These are phyloP conservation scores for Marasmius sp. DNA, from an alignment of 1,284 basidiomycete species.

Conservation along the genomic window DNA sequence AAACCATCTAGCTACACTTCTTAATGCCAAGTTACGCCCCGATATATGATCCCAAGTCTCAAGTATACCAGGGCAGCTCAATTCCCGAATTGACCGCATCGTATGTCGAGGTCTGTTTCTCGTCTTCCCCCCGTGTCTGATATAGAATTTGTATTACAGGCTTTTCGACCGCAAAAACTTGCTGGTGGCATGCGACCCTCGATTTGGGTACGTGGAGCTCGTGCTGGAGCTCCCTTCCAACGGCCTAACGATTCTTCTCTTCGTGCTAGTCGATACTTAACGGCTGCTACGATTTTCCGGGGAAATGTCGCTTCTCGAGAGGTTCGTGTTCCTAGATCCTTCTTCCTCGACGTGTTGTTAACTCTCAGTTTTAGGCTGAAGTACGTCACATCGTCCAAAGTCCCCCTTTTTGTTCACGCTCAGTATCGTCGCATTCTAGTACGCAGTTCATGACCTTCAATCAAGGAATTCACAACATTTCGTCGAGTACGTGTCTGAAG, in stretches of 20 bases:
- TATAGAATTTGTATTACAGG: constrained; percentile 35
- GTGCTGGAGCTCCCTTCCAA: not conserved
- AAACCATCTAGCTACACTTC: constrained; percentile 72
- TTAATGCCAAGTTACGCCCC: constrained; percentile 88
- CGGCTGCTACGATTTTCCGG: constrained; percentile 86
- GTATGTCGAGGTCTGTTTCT: constrained; percentile 35
- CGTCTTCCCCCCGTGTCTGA: not conserved
- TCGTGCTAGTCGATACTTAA: constrained; percentile 70
- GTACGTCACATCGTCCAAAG: constrained; percentile 36
- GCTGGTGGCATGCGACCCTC: constrained; percentile 84
- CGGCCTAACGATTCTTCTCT: constrained; percentile 1
- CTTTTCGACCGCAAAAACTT: constrained; percentile 81
- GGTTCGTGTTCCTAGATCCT: constrained; percentile 44
- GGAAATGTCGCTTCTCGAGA: constrained; percentile 81
- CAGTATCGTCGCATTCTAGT: constrained; percentile 27
- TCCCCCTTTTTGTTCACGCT: constrained; percentile 9
- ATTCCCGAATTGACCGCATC: constrained; percentile 70
- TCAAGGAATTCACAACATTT: constrained; percentile 73
- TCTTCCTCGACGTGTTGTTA: constrained; percentile 24
- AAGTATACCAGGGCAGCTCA: constrained; percentile 62
- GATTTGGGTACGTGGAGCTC: constrained; percentile 58
- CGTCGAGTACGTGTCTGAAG: constrained; percentile 60
- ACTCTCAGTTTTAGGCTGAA: constrained; percentile 50
- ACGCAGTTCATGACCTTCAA: constrained; percentile 56
- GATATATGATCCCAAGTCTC: constrained; percentile 63